A percentile compares a stretch with the other conserved stretches of the same genome.
phyloP scores from a whole-genome alignment of 129 eudicot genomes.

The Tanacetum coccineum region DNA sequence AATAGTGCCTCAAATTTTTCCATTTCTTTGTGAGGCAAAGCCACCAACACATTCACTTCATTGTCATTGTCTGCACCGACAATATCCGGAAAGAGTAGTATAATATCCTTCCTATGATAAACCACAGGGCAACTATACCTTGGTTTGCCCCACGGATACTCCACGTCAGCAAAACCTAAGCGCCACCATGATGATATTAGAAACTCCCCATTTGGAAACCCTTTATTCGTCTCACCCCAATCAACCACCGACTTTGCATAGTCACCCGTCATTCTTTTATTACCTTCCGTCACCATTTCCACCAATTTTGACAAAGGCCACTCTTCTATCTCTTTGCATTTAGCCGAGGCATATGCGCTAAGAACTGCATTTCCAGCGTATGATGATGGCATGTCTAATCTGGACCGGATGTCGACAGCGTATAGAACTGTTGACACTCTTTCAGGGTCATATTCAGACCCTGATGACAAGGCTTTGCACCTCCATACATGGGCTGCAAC shows the following conservation, averaged over 20 bases:
- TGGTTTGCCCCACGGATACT: slow-evolving; percentile 89
- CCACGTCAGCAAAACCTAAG: slow-evolving; percentile 62
- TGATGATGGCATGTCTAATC: slow-evolving; percentile 49
- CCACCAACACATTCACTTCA: slow-evolving; percentile 77
- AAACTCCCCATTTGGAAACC: slow-evolving; percentile 81
- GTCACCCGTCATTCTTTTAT: slow-evolving; percentile 49
- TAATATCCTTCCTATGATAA: slow-evolving; percentile 64
- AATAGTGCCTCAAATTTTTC: slow-evolving; percentile 49
- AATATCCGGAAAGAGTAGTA: slow-evolving; percentile 67
- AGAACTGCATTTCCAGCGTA: slow-evolving; percentile 74
- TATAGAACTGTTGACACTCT: slow-evolving; percentile 48
- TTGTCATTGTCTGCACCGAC: slow-evolving; percentile 24
- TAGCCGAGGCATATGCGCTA: slow-evolving; percentile 62
- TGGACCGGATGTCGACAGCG: slow-evolving; percentile 55
- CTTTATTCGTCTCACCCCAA: slow-evolving; percentile 71
- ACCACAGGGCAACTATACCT: slow-evolving; percentile 79
- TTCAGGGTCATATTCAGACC: slow-evolving; percentile 19
- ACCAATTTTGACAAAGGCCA: slow-evolving; percentile 50
- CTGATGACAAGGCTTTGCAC: slow-evolving; percentile 71
- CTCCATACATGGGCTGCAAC: slow-evolving; percentile 83
- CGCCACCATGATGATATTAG: slow-evolving; percentile 89
- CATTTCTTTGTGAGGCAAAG: slow-evolving; percentile 76
- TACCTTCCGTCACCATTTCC: slow-evolving; percentile 55
- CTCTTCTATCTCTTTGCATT: slow-evolving; percentile 47
- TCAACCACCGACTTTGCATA: slow-evolving; percentile 66